A percentile compares a stretch with the other conserved stretches of the same genome.
Evolutionary conservation across 179 eudicot species (phyloP).

Genomic region (Corrigiola litoralis): DNA sequence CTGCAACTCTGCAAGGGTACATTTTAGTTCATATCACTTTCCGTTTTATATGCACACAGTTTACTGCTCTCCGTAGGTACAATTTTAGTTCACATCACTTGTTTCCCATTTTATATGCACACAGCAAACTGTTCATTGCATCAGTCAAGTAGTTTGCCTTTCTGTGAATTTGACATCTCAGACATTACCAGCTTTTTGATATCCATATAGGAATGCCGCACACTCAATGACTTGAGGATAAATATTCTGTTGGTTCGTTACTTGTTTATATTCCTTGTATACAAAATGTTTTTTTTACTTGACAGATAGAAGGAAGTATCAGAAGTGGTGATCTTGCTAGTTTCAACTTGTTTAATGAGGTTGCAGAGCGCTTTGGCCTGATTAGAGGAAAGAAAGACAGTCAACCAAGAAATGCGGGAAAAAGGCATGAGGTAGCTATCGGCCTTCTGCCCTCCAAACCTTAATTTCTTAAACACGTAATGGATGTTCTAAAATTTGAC

Average conservation of each 20-base stretch:
- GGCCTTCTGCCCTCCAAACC: background rate
- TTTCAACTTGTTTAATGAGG: conserved; percentile 45
- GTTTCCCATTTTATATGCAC: too few species aligned
- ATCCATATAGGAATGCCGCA: background rate
- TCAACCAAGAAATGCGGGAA: conserved; percentile 8
- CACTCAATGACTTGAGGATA: background rate
- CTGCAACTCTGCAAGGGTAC: too few species aligned
- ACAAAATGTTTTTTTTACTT: conserved; percentile 4
- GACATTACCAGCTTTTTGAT: background rate
- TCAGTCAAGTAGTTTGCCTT: too few species aligned
- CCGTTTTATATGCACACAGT: too few species aligned
- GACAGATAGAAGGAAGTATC: conserved; percentile 79
- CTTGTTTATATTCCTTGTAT: background rate
- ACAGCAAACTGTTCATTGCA: too few species aligned
- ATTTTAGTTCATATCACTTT: too few species aligned
- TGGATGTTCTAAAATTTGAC: conserved; percentile 6
- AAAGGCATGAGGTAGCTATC: conserved; percentile 33
- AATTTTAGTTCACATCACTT: too few species aligned
- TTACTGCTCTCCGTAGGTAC: too few species aligned
- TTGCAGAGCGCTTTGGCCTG: conserved; percentile 35
- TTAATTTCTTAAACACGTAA: background rate
- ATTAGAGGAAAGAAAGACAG: conserved; percentile 28
- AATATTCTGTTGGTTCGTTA: background rate
- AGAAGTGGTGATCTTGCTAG: conserved; percentile 63
- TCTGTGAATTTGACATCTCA: background rate